phyloP scores from a whole-genome alignment of 1,284 basidiomycete genomes.

The Vanrija humicola region DNA sequence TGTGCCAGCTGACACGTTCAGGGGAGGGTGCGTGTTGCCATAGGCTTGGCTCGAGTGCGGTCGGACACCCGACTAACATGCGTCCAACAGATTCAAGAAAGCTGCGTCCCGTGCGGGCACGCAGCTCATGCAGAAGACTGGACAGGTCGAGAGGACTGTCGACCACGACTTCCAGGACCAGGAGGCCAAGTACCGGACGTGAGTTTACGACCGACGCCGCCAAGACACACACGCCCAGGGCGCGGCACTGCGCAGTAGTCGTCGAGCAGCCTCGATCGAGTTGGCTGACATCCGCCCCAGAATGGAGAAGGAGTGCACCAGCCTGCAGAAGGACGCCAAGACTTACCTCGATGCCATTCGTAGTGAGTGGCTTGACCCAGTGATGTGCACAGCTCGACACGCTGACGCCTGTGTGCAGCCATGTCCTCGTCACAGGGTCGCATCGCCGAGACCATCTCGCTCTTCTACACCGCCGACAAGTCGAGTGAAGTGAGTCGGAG shows the following conservation, averaged over 20 bases:
- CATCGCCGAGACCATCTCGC: slow-evolving; percentile 88
- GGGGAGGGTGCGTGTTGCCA: slow-evolving; percentile 29
- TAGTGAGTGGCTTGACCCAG: slow-evolving; percentile 52
- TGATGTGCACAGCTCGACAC: slow-evolving; percentile 62
- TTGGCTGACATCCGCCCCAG: slow-evolving; percentile 50
- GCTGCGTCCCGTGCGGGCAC: slow-evolving; percentile 88
- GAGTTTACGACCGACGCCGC: slow-evolving; percentile 52
- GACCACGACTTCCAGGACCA: slow-evolving; percentile 92
- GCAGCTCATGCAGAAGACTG: slow-evolving; percentile 92
- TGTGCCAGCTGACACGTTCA: not conserved
- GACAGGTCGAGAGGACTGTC: slow-evolving; percentile 92
- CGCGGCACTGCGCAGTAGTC: not conserved
- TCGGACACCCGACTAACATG: not conserved
- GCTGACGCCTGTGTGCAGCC: slow-evolving; percentile 53
- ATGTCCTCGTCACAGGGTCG: slow-evolving; percentile 91
- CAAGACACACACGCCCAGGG: not conserved
- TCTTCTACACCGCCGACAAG: slow-evolving; percentile 86
- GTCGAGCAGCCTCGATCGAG: not conserved
- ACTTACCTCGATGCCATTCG: slow-evolving; percentile 91
- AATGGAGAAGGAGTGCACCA: slow-evolving; percentile 88
- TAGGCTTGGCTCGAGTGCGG: not conserved
- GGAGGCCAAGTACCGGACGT: slow-evolving; percentile 84
- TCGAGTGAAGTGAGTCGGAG: slow-evolving; percentile 59
- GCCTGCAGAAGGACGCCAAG: slow-evolving; percentile 92
- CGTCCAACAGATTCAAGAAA: slow-evolving; percentile 82